phyloP scores from a whole-genome alignment of 176 grass and related monocot genomes.

The Guadua angustifolia region DNA sequence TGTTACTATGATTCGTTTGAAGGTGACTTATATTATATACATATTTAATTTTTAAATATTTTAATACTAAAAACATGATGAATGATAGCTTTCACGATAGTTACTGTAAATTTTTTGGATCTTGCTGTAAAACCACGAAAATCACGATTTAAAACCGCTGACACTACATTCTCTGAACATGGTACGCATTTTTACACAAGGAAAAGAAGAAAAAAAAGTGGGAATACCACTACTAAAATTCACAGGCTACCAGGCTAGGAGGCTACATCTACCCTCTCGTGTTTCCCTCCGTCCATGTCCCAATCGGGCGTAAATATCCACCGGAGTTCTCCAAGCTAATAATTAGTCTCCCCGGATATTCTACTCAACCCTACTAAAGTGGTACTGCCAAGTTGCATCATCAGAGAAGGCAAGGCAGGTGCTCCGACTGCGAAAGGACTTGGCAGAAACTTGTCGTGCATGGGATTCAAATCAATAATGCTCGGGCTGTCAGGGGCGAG shows the following conservation, averaged over 20 bases:
- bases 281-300: conserved; percentile 36
- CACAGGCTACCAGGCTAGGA: not conserved
- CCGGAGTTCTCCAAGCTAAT: conserved; percentile 31
- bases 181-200: not conserved
- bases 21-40: too few relatives aligned
- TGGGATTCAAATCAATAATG: not conserved
- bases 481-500: not conserved
- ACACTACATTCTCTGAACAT: not conserved
- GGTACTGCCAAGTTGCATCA: not conserved
- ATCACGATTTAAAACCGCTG: too few relatives aligned
- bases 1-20: too few relatives aligned
- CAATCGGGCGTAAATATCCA: not conserved
- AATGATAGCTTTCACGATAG: too few relatives aligned
- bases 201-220: not conserved
- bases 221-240: not conserved
- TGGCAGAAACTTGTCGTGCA: not conserved
- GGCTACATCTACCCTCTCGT: not conserved
- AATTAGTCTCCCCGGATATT: conserved; percentile 16
- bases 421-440: conserved; percentile 13
- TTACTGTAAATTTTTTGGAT: too few relatives aligned
- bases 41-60: too few relatives aligned
- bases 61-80: too few relatives aligned
- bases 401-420: not conserved
- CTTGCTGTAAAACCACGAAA: too few relatives aligned
- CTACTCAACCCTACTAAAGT: not conserved